Conservation (phyloP, 495 filamentous ascomycete species). For the Hypoxylon subgilvum region DNA sequence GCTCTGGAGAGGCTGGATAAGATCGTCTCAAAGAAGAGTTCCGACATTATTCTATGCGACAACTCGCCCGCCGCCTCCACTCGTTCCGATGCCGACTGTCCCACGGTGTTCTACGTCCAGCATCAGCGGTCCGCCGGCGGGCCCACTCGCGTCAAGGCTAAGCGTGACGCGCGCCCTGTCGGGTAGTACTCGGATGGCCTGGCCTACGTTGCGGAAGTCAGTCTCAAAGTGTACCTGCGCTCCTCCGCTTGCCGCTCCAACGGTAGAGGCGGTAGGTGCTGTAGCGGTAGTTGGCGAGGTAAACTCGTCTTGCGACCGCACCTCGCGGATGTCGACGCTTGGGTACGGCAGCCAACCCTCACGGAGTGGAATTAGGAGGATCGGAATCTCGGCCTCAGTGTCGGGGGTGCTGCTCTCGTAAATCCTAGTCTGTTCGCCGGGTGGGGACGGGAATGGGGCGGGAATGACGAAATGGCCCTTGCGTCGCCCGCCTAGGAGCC, state of each 20-base stretch:
- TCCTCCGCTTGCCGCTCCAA: not conserved
- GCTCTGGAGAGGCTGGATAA: too few species aligned
- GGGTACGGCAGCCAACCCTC: slow-evolving; percentile 79
- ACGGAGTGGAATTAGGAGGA: slow-evolving; percentile 79
- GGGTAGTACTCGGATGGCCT: slow-evolving; percentile 76
- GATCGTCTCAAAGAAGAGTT: too few species aligned
- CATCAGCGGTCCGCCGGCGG: slow-evolving; percentile 67
- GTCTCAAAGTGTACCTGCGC: slow-evolving; percentile 65
- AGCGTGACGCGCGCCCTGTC: slow-evolving; percentile 78
- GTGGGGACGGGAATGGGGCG: slow-evolving; percentile 45
- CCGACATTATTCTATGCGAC: too few species aligned
- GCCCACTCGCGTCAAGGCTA: slow-evolving; percentile 70
- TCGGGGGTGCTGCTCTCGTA: slow-evolving; percentile 42
- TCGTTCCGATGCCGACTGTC: too few species aligned
- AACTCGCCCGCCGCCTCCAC: too few species aligned
- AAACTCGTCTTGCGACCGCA: slow-evolving; percentile 43
- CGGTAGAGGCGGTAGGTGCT: too few species aligned
- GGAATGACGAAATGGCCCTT: slow-evolving; percentile 76
- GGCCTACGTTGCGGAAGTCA: slow-evolving; percentile 76
- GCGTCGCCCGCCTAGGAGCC: slow-evolving; percentile 83
- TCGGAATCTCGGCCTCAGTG: slow-evolving; percentile 58
- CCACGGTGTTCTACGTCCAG: slow-evolving; percentile 65
- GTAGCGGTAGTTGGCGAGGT: too few species aligned
- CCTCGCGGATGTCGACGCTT: slow-evolving; percentile 73
- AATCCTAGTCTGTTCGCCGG: too few species aligned